Base-by-base conservation (phyloP, 495 filamentous ascomycete species). In the Alectoria sarmentosa region DNA sequence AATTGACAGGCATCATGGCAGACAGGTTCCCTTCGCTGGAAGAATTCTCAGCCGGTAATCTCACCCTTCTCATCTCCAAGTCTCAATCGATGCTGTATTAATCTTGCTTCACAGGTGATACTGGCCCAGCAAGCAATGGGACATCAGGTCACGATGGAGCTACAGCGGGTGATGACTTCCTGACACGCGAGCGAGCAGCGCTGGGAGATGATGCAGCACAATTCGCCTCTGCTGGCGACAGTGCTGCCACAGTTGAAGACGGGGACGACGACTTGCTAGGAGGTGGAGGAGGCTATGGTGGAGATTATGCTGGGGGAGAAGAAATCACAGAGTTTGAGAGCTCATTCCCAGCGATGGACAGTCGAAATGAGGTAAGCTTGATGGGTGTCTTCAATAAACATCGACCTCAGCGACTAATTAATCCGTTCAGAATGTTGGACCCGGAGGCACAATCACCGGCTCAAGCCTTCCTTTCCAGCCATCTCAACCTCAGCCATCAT, bases 1-100 rank as follows among this genome's bases (percentile, higher is more conserved):
- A 19, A 23, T 41, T 17, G 5, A 30, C 14, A 36, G n/a, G 32
- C 1, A 81, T 58, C 34, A 98, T 98, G 94, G 93, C 94, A 28
- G 92, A 98, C 78, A 82, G 92, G 73, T 98, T 98, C 77, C 94
- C 94, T 61, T 95, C 94, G 28, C 79, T 98, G 73, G 94, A 98
- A 75, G 94, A 98, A 73, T 92, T 98, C 76, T 89, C 93, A 72
- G 90, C 88, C 62, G 93, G 93, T 85, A 83, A 80, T 8, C 88
- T 38, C 26, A 3, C 28, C 19, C 30, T 39, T 15, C 58, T 41
- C 41, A 42, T 23, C 30, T 39, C 38, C 65, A n/a, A 72, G 64
- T 69, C 73, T 34, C 52, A 73, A 71, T 57, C 76, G 69, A 38
- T 36, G 64, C 4, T 41, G 14, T 73, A 14, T 30, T 66, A n/a